A percentile compares a stretch with the other conserved stretches of the same genome.
Conservation (phyloP, 2,329 filamentous ascomycete species). For the Colletotrichum sublineola region DNA sequence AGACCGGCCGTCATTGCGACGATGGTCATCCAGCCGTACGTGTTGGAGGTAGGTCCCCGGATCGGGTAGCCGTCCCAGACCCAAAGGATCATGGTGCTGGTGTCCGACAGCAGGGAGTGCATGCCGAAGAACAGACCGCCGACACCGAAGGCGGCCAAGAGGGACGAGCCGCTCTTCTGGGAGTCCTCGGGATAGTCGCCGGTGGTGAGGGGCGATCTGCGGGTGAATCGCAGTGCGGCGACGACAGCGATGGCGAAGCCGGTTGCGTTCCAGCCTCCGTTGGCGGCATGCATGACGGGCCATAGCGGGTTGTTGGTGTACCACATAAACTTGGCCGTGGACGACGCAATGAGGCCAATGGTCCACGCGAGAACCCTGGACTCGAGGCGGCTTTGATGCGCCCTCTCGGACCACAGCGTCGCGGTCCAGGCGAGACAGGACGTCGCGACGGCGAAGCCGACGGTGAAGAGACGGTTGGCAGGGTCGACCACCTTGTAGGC, state of each 20-base stretch:
- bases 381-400: conserved; percentile 82
- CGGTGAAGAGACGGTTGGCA: conserved; percentile 80
- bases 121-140: conserved; percentile 89
- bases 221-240: conserved; percentile 81
- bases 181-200: conserved; percentile 50
- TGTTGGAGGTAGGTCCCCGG: conserved; percentile 85
- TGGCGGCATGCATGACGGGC: conserved; percentile 90
- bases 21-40: conserved; percentile 91
- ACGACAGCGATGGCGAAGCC: conserved; percentile 82
- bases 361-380: conserved; percentile 84
- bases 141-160: conserved; percentile 82
- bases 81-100: conserved; percentile 99
- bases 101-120: conserved; percentile 94
- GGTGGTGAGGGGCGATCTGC: conserved; percentile 67
- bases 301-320: conserved; percentile 97
- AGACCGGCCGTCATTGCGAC: conserved; percentile 88
- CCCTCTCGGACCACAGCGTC: conserved; percentile 82
- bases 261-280: conserved; percentile 92
- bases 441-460: conserved; percentile 84
- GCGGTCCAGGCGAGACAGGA: conserved; percentile 87
- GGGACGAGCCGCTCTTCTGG: conserved; percentile 72
- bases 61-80: conserved; percentile 97
- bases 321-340: conserved; percentile 91
- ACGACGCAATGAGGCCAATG: conserved; percentile 86
- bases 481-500: conserved; percentile 84